These are phyloP conservation scores for Wickerhamiella australiensis DNA, from an alignment of 805 yeast species.

Conservation along the genomic window DNA sequence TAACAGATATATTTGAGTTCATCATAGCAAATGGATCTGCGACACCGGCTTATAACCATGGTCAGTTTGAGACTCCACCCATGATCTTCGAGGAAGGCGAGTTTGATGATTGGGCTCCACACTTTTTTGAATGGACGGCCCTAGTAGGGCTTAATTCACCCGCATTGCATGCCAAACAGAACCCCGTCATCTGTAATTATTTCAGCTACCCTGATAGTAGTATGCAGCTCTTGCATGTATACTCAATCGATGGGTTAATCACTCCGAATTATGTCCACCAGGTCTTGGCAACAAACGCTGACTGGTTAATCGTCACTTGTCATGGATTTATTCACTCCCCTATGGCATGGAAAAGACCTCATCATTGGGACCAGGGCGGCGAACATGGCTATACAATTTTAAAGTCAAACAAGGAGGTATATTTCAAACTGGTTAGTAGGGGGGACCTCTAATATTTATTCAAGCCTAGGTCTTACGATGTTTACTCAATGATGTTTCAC, in stretches of 20 bases:
- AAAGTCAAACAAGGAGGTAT: background rate
- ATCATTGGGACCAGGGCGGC: background rate
- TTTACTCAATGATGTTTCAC: background rate
- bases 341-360: constrained; percentile 2
- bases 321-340: constrained; percentile 3
- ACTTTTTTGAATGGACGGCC: constrained; percentile 6
- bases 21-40: background rate
- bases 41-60: background rate
- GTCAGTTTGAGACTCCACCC: background rate
- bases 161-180: background rate
- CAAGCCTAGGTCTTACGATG: background rate
- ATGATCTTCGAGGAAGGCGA: background rate
- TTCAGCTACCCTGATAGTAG: background rate
- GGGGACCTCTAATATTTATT: background rate
- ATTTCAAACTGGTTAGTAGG: background rate
- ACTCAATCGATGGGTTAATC: constrained; percentile 1
- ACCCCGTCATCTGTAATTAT: constrained; percentile 8
- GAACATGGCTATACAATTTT: constrained; percentile 7
- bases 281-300: background rate
- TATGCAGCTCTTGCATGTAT: background rate
- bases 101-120: constrained; percentile 7
- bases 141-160: background rate
- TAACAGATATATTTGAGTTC: background rate
- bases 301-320: background rate
- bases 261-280: background rate